A percentile compares a stretch with the other conserved stretches of the same genome.
These are phyloP conservation scores for Comarum palustre DNA, from an alignment of 306 rosid species.

Conservation along the genomic window DNA sequence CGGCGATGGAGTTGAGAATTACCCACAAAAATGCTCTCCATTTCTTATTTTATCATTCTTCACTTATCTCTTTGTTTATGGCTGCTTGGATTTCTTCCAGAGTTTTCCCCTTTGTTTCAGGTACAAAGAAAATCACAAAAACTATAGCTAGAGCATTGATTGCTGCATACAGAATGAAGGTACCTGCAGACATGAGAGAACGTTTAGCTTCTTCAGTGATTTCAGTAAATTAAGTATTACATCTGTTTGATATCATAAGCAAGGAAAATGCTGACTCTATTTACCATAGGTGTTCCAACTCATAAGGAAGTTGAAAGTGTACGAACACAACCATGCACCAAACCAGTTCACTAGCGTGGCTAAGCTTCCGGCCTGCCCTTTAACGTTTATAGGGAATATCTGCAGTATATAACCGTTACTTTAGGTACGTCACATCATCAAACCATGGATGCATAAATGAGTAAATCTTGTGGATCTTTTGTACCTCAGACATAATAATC, in stretches of 20 bases:
- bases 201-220: not conserved
- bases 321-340: slow-evolving; percentile 87
- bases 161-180: slow-evolving; percentile 69
- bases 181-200: slow-evolving; percentile 49
- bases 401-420: slow-evolving; percentile 32
- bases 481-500: slow-evolving; percentile 96
- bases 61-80: slow-evolving; percentile 43
- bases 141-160: slow-evolving; percentile 60
- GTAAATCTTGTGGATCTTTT: slow-evolving; percentile 3
- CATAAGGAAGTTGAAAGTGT: slow-evolving; percentile 84
- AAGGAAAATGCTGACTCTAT: slow-evolving; percentile 6
- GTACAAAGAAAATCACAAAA: slow-evolving; percentile 61
- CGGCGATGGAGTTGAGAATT: not conserved
- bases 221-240: not conserved
- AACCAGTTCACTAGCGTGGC: slow-evolving; percentile 92
- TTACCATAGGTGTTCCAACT: slow-evolving; percentile 84
- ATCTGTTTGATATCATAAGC: slow-evolving; percentile 18
- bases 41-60: slow-evolving; percentile 1
- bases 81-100: slow-evolving; percentile 82
- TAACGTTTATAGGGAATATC: slow-evolving; percentile 84
- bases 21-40: not conserved
- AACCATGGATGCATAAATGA: not conserved
- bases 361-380: slow-evolving; percentile 81
- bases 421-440: not conserved
- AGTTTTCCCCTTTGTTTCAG: slow-evolving; percentile 85